Evolutionary conservation across 2,329 filamentous ascomycete species (phyloP), one percentile per base, ranked within the genome.

Genomic region (Penicillium sp.): DNA sequence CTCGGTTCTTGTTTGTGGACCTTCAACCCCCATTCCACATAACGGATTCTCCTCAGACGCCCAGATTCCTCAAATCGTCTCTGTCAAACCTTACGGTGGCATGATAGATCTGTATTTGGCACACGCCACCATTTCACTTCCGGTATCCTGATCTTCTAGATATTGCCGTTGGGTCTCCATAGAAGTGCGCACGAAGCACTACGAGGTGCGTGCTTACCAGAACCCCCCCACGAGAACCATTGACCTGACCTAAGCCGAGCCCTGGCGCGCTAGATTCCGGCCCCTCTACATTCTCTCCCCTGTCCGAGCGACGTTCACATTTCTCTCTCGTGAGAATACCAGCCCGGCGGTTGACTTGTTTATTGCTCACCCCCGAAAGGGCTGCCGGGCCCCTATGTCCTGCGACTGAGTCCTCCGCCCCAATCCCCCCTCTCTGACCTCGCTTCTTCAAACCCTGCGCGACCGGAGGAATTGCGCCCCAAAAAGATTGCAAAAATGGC

Each of bases 311-410:
- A 56, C n/a, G 42, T 45, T 51, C 55, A 56, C 54, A 60, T 56
- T 56, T 48, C 53, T 49, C 47, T 54, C 46, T 44, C 42, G 45
- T 25, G 31, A 44, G 29, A 51, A 35, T 44, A 41, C 20, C 9
- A 27, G 46, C 46, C 46, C 31, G 46, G 46, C 33, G 46, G 31
- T 49, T 37, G 31, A 49, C 7, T 15, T 31, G 23, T 44, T 45
- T 35, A 43, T 41, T 50, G 35, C 26, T 50, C 37, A 23, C 35
- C 20, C 53, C 60, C 61, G 56, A 54, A 57, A 66, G 65, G 65
- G 64, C 58, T 66, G 48, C 58, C 56, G 61, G 60, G 56, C 59
- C 63, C 37, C 65, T 62, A 72, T 73, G 70, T 67, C 57, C 66
- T 65, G 66, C 63, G 58, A 51, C 49, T 62, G 51, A 65, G 47